These are phyloP conservation scores for Corniculantispora saksenae DNA, from an alignment of 2,329 filamentous ascomycete species.

Conservation along the genomic window DNA sequence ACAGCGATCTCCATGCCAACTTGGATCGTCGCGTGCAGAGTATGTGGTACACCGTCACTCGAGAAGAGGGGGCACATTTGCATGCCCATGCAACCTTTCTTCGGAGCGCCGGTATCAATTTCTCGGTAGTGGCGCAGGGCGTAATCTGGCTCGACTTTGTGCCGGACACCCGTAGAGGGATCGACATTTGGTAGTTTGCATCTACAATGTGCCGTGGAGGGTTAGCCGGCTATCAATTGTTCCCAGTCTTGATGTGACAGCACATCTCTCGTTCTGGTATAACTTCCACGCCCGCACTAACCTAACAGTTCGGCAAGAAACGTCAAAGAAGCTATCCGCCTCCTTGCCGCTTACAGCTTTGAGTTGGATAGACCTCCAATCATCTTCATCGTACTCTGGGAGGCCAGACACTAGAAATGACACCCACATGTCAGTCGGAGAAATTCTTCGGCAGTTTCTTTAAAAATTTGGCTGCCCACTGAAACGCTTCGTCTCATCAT, in stretches of 20 bases:
- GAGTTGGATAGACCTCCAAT: constrained; percentile 64
- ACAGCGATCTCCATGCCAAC: constrained; percentile 59
- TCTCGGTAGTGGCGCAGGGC: constrained; percentile 59
- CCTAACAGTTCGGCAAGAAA: constrained; percentile 67
- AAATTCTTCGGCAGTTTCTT: neutral
- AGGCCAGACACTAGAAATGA: constrained; percentile 56
- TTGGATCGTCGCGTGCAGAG: constrained; percentile 3
- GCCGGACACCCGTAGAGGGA: constrained; percentile 57
- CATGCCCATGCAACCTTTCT: constrained; percentile 63
- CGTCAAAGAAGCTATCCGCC: constrained; percentile 44
- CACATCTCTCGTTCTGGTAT: neutral
- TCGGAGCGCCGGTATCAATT: constrained; percentile 61
- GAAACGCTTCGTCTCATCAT: neutral
- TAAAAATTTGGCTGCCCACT: neutral
- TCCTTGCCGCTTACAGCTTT: constrained; percentile 44
- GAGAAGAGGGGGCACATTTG: constrained; percentile 61
- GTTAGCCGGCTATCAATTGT: neutral
- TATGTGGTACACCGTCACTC: constrained; percentile 19
- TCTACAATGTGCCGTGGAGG: constrained; percentile 30
- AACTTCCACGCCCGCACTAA: constrained; percentile 30
- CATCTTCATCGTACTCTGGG: constrained; percentile 67
- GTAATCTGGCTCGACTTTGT: constrained; percentile 56
- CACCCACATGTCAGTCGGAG: neutral
- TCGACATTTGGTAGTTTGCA: constrained; percentile 74
- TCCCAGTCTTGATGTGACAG: neutral